phyloP scores from a whole-genome alignment of 495 filamentous ascomycete species.

The Symbiotaphrina buchneri region DNA sequence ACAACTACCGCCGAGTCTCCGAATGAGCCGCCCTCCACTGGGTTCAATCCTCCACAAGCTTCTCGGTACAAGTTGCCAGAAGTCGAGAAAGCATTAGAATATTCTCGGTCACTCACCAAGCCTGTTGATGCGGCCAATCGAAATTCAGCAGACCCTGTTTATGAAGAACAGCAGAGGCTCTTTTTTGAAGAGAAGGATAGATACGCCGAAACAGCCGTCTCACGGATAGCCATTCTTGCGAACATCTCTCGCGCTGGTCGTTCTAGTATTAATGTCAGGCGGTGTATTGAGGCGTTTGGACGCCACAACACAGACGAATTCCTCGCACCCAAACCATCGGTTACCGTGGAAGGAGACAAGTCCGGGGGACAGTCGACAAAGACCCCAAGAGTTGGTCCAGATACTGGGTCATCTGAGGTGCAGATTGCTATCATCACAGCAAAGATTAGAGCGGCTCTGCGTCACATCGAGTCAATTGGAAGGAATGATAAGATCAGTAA shows the following conservation, averaged over 20 bases:
- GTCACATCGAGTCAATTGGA: conserved; percentile 28
- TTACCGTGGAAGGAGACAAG: conserved; percentile 2
- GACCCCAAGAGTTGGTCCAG: conserved; percentile 56
- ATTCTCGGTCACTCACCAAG: conserved; percentile 36
- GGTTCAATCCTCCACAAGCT: neutral
- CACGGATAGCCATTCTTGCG: conserved; percentile 48
- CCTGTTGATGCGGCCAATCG: conserved; percentile 20
- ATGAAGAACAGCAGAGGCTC: conserved; percentile 13
- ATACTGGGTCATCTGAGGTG: conserved; percentile 86
- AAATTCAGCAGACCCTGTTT: conserved; percentile 19
- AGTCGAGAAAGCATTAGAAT: conserved; percentile 35
- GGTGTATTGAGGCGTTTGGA: conserved; percentile 74
- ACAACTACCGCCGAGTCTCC: neutral
- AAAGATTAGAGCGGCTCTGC: conserved; percentile 67
- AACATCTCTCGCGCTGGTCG: conserved; percentile 58
- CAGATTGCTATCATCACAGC: conserved; percentile 93
- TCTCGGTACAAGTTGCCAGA: conserved; percentile 54
- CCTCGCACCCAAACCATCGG: conserved; percentile 31
- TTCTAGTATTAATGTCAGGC: conserved; percentile 53
- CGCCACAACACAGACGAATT: conserved; percentile 66
- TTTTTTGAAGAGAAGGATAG: conserved; percentile 21
- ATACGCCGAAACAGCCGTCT: conserved; percentile 40
- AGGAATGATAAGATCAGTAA: conserved; percentile 79
- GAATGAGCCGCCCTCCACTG: neutral
- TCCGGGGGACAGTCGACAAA: conserved; percentile 16